Evolutionary conservation across 805 yeast species (phyloP).

Genomic region (Monosporozyma aerobia): DNA sequence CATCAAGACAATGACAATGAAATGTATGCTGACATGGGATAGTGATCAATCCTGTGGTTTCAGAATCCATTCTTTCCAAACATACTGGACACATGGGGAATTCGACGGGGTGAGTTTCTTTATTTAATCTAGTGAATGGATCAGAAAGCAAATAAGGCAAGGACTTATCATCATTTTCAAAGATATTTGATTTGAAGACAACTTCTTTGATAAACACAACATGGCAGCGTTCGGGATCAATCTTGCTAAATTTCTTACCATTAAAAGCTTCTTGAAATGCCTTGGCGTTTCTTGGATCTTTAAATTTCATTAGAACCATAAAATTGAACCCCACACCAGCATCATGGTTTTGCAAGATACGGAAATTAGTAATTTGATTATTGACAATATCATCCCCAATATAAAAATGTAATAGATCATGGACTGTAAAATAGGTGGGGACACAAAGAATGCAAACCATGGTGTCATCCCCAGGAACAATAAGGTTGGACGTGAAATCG

Average conservation of each 20-base stretch:
- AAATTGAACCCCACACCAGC: constrained; percentile 46
- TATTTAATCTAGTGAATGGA: constrained; percentile 48
- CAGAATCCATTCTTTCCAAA: constrained; percentile 76
- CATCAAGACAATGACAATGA: constrained; percentile 78
- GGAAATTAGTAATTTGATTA: constrained; percentile 54
- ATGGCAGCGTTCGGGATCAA: constrained; percentile 85
- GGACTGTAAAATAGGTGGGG: constrained; percentile 79
- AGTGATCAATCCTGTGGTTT: constrained; percentile 70
- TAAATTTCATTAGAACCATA: constrained; percentile 70
- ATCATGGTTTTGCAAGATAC: constrained; percentile 57
- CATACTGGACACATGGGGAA: constrained; percentile 92
- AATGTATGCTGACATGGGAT: constrained; percentile 91
- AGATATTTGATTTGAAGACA: constrained; percentile 30
- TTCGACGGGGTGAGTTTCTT: constrained; percentile 34
- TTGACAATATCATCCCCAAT: constrained; percentile 53
- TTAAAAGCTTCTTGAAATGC: constrained; percentile 56
- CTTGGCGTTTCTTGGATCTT: constrained; percentile 45
- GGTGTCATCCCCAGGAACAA: constrained; percentile 45
- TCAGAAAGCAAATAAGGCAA: constrained; percentile 66
- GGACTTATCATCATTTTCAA: constrained; percentile 6
- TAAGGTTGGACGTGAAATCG: constrained; percentile 7
- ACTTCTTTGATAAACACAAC: constrained; percentile 61
- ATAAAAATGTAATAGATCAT: constrained; percentile 66
- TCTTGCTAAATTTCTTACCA: constrained; percentile 68
- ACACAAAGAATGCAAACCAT: constrained; percentile 76